These are phyloP conservation scores for Xylaria arbuscula DNA, from an alignment of 2,329 filamentous ascomycete species.

Conservation along the genomic window DNA sequence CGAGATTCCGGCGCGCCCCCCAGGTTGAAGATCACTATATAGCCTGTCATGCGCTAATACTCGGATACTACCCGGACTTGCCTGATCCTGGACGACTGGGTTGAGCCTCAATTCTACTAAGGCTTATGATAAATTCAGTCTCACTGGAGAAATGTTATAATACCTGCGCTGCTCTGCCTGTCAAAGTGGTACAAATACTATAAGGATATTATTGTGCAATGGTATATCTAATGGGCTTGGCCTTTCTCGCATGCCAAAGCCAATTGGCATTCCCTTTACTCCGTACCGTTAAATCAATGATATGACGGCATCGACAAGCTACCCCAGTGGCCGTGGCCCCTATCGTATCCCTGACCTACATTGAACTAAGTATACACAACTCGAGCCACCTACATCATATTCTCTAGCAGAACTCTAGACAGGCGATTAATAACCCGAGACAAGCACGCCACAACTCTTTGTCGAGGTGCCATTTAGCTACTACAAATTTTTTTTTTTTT, in stretches of 20 bases:
- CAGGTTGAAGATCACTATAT: constrained; percentile 39
- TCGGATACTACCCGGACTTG: constrained; percentile 30
- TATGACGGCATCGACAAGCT: constrained; percentile 8
- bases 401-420: neutral
- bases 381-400: neutral
- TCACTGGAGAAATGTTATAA: neutral
- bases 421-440: neutral
- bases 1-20: constrained; percentile 41
- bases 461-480: neutral
- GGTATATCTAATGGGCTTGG: neutral
- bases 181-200: too few relatives aligned
- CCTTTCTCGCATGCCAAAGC: neutral
- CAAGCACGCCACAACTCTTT: constrained; percentile 1
- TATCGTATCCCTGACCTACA: neutral
- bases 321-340: constrained; percentile 3
- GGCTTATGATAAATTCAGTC: neutral
- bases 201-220: too few relatives aligned
- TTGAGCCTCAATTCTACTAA: neutral
- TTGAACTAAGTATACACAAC: neutral
- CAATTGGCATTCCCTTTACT: neutral
- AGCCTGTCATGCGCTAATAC: constrained; percentile 35
- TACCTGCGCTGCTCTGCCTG: too few relatives aligned
- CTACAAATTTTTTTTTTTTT: neutral
- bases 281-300: neutral
- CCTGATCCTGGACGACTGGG: constrained; percentile 12